Evolutionary conservation across 2,329 filamentous ascomycete genomes (phyloP), one percentile per base, ranked within the genome.

Genomic region (Aspergillus neoniger): DNA sequence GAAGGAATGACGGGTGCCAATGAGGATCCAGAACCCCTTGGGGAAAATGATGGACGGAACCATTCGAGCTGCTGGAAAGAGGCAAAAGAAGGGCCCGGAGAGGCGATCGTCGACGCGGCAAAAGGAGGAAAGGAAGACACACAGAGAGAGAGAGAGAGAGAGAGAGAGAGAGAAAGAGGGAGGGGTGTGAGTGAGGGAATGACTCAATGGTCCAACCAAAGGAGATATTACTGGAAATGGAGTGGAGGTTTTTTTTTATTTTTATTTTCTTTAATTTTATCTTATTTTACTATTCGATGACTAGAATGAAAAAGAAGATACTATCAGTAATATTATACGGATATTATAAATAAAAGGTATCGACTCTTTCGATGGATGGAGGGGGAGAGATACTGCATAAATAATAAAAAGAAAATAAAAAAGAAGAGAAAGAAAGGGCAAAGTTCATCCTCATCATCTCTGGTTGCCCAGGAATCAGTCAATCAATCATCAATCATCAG

Each of bases 21-120:
- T 54, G 32, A 60, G 28, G 41, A 19, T 30, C 19, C 48, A 54
- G 41, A 41, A 36, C 57, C 61, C 55, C 58, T 61, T 63, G 61
- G 49, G 51, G 57, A 58, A 56, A 56, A 21, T 21, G 52, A 52
- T 25, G 36, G 43, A 57, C 32, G 28, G 56, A 50, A 57, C 47
- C 32, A 36, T 12, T 36, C 32, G 32, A 32, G 51, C 25, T 43
- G 17, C 17, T 19, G 47, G 14, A 17, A 17, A 47, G 23, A 38
- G 32, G 50, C 32, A 52, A 36, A 17, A 19, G 23, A 32, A 48
- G 48, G 43, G 32, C 10, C 10, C 32, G 32, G 25, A 50, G 43
- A 28, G 57, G 55, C 48, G 58, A 60, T 60, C 58, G 38, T 60
- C 58, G 39, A 43, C 36, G 28, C 43, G 47, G 41, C 41, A 41